phyloP scores from a whole-genome alignment of 768 basidiomycete genomes.

The Podaxis rugospora region DNA sequence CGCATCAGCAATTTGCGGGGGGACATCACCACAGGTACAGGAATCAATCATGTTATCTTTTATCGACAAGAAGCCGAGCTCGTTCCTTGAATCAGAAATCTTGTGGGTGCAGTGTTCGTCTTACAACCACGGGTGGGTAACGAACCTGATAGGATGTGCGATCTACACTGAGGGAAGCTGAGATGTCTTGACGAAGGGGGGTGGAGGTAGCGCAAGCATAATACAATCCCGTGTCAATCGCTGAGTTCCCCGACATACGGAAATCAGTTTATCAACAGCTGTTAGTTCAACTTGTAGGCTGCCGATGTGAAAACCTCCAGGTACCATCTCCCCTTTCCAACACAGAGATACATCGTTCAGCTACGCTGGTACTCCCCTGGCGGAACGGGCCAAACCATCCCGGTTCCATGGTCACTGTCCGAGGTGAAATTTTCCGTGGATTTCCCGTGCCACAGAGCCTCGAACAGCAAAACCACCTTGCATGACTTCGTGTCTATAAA shows the following conservation, averaged over 20 bases:
- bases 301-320: constrained; percentile 40
- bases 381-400: constrained; percentile 33
- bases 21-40: constrained; percentile 1
- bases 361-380: constrained; percentile 16
- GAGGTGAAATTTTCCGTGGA: constrained; percentile 33
- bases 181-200: constrained; percentile 36
- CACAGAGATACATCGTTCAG: constrained; percentile 37
- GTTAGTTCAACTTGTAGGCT: constrained; percentile 36
- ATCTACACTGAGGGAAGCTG: constrained; percentile 39
- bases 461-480: constrained; percentile 12
- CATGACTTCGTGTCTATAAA: constrained; percentile 15
- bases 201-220: constrained; percentile 42
- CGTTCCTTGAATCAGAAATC: constrained; percentile 22
- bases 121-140: constrained; percentile 48
- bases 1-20: neutral
- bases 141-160: constrained; percentile 45
- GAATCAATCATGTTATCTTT: neutral
- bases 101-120: constrained; percentile 29
- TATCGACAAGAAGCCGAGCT: neutral
- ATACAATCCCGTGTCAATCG: constrained; percentile 45
- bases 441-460: constrained; percentile 39
- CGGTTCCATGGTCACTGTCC: constrained; percentile 37
- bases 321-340: constrained; percentile 48
- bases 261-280: constrained; percentile 2
- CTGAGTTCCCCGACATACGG: neutral